Conservation (phyloP, 2,329 filamentous ascomycete genomes). For the Thermoascus crustaceus region DNA sequence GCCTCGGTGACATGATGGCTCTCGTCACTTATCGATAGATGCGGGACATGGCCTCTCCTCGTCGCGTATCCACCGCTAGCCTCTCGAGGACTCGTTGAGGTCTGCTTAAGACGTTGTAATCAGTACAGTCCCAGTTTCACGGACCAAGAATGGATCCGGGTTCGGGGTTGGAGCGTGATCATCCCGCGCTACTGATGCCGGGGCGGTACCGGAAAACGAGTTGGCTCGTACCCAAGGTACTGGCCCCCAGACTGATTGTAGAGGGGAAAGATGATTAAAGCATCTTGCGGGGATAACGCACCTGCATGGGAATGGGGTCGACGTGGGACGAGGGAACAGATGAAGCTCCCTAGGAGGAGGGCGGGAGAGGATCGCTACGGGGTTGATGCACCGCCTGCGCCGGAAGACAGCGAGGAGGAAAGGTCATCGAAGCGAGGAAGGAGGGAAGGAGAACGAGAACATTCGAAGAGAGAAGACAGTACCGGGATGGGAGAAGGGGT, state of each 20-base stretch:
- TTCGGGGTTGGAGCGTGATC: not conserved
- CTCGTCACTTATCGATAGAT: slow-evolving; percentile 72
- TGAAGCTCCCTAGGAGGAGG: slow-evolving; percentile 16
- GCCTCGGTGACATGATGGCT: slow-evolving; percentile 91
- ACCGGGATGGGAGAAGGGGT: slow-evolving; percentile 9
- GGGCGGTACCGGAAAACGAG: slow-evolving; percentile 1
- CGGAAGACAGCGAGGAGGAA: slow-evolving; percentile 21
- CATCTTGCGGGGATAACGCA: slow-evolving; percentile 15
- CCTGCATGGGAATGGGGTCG: slow-evolving; percentile 32
- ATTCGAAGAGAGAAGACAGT: slow-evolving; percentile 2
- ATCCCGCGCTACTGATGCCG: slow-evolving; percentile 3
- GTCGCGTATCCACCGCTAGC: slow-evolving; percentile 41
- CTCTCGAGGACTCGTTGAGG: slow-evolving; percentile 34
- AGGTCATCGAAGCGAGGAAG: slow-evolving; percentile 35
- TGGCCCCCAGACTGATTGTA: not conserved
- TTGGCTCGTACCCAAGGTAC: too few relatives aligned
- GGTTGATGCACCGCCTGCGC: slow-evolving; percentile 31
- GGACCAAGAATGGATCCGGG: not conserved
- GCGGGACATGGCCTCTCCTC: slow-evolving; percentile 51
- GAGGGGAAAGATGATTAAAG: slow-evolving; percentile 1
- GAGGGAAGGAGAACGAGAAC: slow-evolving; percentile 9
- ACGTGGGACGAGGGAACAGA: slow-evolving; percentile 18
- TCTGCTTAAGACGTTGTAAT: slow-evolving; percentile 17
- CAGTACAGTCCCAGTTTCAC: not conserved
- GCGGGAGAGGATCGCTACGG: slow-evolving; percentile 14